Conservation (phyloP, 306 rosid species). For the apple (Malus domestica) region ASM211411v1 NC_041799.1:37634501-37635000, state of each 20-base stretch:
- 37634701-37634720: neutral
- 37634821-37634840: constrained; percentile 76
- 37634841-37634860: constrained; percentile 53
- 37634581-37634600: constrained; percentile 67
- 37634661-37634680: neutral
- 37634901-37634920: constrained; percentile 55
- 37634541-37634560: constrained; percentile 62
- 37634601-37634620: constrained; percentile 35
- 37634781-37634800: constrained; percentile 59
- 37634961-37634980: neutral
- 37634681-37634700: neutral
- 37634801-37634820: constrained; percentile 57
- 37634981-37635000: neutral
- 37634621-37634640: constrained; percentile 66
- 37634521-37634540: constrained; percentile 67
- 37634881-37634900: constrained; percentile 77
- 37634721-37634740: constrained; percentile 38
- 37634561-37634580: constrained; percentile 77
- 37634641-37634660: neutral
- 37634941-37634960: neutral
- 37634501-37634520: constrained; percentile 45
- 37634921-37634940: neutral
- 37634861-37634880: constrained; percentile 75
- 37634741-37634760: constrained; percentile 83
- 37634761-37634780: constrained; percentile 99